These are phyloP conservation scores for Hordeum marinum DNA, from an alignment of 176 grass and related monocot genomes.

Conservation along the genomic window DNA sequence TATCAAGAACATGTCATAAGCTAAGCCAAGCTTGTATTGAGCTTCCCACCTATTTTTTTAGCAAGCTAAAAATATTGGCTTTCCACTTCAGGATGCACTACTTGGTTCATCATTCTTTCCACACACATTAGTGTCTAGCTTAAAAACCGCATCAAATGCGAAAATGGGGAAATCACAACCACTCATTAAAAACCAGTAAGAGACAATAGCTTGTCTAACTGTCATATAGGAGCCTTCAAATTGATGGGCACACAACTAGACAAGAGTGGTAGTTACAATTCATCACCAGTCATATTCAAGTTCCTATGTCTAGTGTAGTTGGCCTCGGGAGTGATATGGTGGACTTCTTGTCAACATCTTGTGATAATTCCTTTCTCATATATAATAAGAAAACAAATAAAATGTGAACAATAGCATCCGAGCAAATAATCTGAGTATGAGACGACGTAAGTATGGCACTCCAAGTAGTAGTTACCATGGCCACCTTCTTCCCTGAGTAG, in stretches of 20 bases:
- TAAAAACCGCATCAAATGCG: neutral
- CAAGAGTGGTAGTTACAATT: neutral
- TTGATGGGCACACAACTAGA: neutral
- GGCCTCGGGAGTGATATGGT: conserved; percentile 83
- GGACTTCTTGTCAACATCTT: conserved; percentile 73
- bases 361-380: conserved; percentile 82
- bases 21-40: too few species aligned
- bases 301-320: conserved; percentile 86
- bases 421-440: neutral
- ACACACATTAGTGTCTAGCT: neutral
- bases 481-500: conserved; percentile 99
- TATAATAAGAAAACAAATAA: too few species aligned
- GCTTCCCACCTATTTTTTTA: too few species aligned
- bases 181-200: neutral
- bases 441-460: neutral
- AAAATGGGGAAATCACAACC: neutral
- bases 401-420: too few species aligned
- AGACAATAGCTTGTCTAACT: neutral
- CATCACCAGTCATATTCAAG: conserved; percentile 86
- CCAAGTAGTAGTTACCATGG: conserved; percentile 45
- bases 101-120: too few species aligned
- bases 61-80: too few species aligned
- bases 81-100: too few species aligned
- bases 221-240: neutral
- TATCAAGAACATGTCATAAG: too few species aligned